phyloP scores from a whole-genome alignment of 2,329 filamentous ascomycete genomes.

The Hypomyces perniciosus region DNA sequence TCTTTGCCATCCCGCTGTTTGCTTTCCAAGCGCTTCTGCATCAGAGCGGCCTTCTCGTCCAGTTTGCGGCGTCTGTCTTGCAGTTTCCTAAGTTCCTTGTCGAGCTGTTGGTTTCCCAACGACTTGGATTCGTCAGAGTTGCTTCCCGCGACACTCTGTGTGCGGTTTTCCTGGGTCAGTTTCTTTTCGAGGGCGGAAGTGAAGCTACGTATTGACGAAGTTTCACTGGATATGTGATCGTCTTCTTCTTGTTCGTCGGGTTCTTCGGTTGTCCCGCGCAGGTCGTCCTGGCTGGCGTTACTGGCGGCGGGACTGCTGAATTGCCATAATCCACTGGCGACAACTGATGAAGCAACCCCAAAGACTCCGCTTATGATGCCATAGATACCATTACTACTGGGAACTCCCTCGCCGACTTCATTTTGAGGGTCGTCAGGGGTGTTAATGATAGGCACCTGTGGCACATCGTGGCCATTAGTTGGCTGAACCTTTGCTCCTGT shows the following conservation, averaged over 20 bases:
- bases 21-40: constrained; percentile 41
- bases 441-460: constrained; percentile 8
- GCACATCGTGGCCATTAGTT: constrained; percentile 1
- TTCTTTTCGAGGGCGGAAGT: constrained; percentile 40
- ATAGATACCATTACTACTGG: constrained; percentile 45
- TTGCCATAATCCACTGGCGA: constrained; percentile 32
- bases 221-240: constrained; percentile 20
- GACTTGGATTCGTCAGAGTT: constrained; percentile 36
- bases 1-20: constrained; percentile 43
- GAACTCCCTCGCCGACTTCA: constrained; percentile 26
- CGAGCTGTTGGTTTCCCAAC: constrained; percentile 27
- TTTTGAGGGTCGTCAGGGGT: constrained; percentile 14
- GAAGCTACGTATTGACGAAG: constrained; percentile 43
- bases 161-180: constrained; percentile 23
- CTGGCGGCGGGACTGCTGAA: constrained; percentile 23
- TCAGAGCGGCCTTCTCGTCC: constrained; percentile 55
- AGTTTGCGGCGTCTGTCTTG: constrained; percentile 55
- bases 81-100: constrained; percentile 61
- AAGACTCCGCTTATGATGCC: constrained; percentile 50
- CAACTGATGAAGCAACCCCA: constrained; percentile 42
- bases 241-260: constrained; percentile 24
- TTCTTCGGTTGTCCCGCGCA: constrained; percentile 18
- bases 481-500: background rate
- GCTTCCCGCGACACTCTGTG: constrained; percentile 21
- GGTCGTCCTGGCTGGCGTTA: constrained; percentile 21